Conservation (phyloP, 176 grass and related monocot species). For the Avena sativa region DNA sequence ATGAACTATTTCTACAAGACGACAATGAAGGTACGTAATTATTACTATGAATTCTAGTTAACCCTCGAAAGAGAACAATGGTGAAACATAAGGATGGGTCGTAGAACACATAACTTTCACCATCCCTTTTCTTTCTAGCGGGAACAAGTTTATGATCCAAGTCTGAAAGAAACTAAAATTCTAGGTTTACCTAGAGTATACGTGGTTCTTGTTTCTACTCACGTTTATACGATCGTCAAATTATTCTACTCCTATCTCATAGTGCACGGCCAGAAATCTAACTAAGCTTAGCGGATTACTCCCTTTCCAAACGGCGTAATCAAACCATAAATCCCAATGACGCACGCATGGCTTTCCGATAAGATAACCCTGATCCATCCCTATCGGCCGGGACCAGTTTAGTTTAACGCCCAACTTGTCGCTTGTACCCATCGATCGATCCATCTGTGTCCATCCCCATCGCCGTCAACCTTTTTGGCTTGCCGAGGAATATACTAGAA, state of each 20-base stretch:
- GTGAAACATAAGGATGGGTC: too few species aligned
- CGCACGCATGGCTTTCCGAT: slow-evolving; percentile 24
- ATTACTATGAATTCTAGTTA: too few species aligned
- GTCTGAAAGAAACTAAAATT: too few species aligned
- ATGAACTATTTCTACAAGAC: too few species aligned
- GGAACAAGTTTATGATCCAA: too few species aligned
- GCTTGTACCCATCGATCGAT: slow-evolving; percentile 15
- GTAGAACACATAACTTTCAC: too few species aligned
- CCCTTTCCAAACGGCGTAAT: not conserved
- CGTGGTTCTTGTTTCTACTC: not conserved
- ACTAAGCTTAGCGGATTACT: not conserved
- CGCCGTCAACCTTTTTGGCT: not conserved
- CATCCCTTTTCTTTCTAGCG: too few species aligned
- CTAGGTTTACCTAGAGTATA: not conserved
- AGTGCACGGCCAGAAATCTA: not conserved
- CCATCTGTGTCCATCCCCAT: not conserved
- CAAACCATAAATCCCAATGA: slow-evolving; percentile 9
- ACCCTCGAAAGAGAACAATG: too few species aligned
- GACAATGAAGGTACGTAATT: too few species aligned
- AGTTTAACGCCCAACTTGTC: slow-evolving; percentile 19
- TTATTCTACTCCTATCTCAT: not conserved
- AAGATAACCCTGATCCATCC: slow-evolving; percentile 18
- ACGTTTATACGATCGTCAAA: not conserved
- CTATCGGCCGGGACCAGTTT: not conserved
- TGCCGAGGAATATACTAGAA: slow-evolving; percentile 36